Evolutionary conservation across 805 yeast species (phyloP).

Genomic region (Lipomyces chichibuensis): DNA sequence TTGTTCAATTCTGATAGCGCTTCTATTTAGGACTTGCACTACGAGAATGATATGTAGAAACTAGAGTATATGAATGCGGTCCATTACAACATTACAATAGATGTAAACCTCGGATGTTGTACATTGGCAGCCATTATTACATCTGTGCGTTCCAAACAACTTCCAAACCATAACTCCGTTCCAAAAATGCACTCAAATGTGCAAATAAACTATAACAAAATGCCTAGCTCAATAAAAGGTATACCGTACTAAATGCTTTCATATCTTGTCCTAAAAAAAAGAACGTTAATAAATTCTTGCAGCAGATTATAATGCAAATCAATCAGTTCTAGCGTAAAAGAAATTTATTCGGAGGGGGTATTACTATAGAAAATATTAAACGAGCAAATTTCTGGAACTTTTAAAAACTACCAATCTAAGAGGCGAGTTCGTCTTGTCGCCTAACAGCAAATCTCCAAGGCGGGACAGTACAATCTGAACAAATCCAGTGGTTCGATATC

Average conservation of each 20-base stretch:
- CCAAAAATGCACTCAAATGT: neutral
- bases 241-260: neutral
- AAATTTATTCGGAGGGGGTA: neutral
- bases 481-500: neutral
- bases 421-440: neutral
- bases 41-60: too few species aligned
- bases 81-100: too few species aligned
- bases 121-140: neutral
- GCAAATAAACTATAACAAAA: neutral
- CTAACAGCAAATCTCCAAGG: neutral
- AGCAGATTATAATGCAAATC: neutral
- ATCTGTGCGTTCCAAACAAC: neutral
- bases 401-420: neutral
- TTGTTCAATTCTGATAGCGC: neutral
- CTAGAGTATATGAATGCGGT: too few species aligned
- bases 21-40: neutral
- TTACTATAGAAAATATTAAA: neutral
- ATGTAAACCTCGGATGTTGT: neutral
- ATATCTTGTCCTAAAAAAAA: neutral
- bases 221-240: neutral
- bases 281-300: neutral
- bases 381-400: neutral
- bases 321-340: neutral
- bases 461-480: too few species aligned
- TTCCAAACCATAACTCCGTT: neutral